A percentile compares a stretch with the other conserved stretches of the same genome.
phyloP scores from a whole-genome alignment of 1,284 basidiomycete genomes.

The Rhodotorula sp. region DNA sequence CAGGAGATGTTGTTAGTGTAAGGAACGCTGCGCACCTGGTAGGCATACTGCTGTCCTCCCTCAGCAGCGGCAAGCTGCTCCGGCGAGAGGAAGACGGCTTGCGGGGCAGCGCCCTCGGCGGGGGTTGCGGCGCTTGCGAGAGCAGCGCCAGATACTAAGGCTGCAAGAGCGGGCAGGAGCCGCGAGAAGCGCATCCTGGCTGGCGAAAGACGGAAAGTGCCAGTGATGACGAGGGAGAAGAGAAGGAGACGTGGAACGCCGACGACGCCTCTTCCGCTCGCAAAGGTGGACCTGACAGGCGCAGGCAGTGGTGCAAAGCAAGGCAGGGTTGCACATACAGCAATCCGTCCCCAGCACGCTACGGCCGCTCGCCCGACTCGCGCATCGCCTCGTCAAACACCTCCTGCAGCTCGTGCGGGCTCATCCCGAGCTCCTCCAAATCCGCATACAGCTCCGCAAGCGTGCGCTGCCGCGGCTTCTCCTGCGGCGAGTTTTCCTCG shows the following conservation, averaged over 20 bases:
- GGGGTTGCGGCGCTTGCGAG: background rate
- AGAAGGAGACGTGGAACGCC: background rate
- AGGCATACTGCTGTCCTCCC: constrained; percentile 11
- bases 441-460: constrained; percentile 34
- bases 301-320: background rate
- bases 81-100: constrained; percentile 18
- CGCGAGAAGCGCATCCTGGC: constrained; percentile 9
- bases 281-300: background rate
- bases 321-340: background rate
- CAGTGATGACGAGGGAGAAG: background rate
- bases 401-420: constrained; percentile 26
- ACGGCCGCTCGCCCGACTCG: constrained; percentile 2
- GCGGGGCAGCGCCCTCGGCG: background rate
- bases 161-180: constrained; percentile 3
- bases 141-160: background rate
- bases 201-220: background rate
- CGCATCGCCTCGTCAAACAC: constrained; percentile 20
- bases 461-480: background rate
- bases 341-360: too few species aligned
- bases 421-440: constrained; percentile 29
- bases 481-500: background rate
- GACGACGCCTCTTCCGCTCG: background rate
- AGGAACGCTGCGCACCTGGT: constrained; percentile 13
- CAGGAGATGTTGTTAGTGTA: accelerated
- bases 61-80: constrained; percentile 10